These are phyloP conservation scores for Malassezia arunalokei DNA, from an alignment of 1,284 basidiomycete genomes.

Conservation along the genomic window DNA sequence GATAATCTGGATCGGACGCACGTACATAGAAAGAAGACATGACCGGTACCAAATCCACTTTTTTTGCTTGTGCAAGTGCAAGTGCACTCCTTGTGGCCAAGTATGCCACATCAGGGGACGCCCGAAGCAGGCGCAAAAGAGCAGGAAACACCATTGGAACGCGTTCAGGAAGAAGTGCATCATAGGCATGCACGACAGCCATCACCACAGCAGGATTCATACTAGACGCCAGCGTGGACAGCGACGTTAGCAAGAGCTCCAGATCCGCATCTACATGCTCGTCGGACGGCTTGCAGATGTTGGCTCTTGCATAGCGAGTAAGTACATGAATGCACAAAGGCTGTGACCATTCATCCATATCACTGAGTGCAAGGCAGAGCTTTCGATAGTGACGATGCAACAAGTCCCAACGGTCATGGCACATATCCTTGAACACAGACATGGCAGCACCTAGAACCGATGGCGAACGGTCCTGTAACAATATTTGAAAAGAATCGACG, in stretches of 20 bases:
- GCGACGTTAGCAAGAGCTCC: slow-evolving; percentile 26
- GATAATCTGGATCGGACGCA: slow-evolving; percentile 24
- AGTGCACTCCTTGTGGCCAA: slow-evolving; percentile 23
- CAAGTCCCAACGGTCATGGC: slow-evolving; percentile 52
- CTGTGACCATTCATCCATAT: slow-evolving; percentile 95
- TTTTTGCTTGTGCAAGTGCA: slow-evolving; percentile 13
- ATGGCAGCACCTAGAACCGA: slow-evolving; percentile 76
- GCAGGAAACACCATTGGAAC: slow-evolving; percentile 1
- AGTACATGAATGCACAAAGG: slow-evolving; percentile 67
- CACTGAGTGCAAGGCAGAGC: slow-evolving; percentile 68
- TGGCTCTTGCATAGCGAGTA: slow-evolving; percentile 63
- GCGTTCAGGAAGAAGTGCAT: neutral
- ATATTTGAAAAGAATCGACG: slow-evolving; percentile 60
- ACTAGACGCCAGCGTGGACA: slow-evolving; percentile 22
- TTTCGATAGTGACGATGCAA: slow-evolving; percentile 78
- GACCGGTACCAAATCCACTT: slow-evolving; percentile 19
- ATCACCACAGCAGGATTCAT: slow-evolving; percentile 31
- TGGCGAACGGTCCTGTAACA: slow-evolving; percentile 71
- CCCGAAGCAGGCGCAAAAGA: slow-evolving; percentile 22
- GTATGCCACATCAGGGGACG: slow-evolving; percentile 22
- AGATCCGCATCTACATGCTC: slow-evolving; percentile 49
- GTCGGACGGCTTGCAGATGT: slow-evolving; percentile 17
- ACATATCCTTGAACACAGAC: slow-evolving; percentile 56
- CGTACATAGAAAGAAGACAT: slow-evolving; percentile 24
- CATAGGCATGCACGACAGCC: slow-evolving; percentile 18